Conservation (phyloP, 2,329 filamentous ascomycete species). For the Claviceps quebecensis region DNA sequence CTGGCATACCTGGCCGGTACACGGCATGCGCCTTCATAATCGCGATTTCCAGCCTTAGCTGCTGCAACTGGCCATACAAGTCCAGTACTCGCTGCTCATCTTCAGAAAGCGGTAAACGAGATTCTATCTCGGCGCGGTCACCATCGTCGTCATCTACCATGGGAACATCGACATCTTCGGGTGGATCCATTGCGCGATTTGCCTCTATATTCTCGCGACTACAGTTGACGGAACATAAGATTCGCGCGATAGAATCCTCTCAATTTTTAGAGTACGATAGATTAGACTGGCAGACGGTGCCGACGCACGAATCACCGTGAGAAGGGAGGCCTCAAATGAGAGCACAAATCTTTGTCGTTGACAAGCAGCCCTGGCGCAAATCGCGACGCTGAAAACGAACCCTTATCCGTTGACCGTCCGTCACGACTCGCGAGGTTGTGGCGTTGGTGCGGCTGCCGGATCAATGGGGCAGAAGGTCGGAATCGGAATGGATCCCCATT, state of each 20-base stretch:
- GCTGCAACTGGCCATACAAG: slow-evolving; percentile 57
- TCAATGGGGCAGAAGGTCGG: background rate
- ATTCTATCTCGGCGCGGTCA: slow-evolving; percentile 18
- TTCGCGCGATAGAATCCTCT: background rate
- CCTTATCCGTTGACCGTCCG: background rate
- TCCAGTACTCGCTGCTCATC: slow-evolving; percentile 52
- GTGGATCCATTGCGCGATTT: background rate
- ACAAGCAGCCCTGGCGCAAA: background rate
- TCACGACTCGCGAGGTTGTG: background rate
- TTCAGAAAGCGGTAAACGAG: slow-evolving; percentile 42
- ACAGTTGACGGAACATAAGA: background rate
- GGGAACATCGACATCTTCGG: slow-evolving; percentile 16
- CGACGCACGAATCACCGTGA: background rate
- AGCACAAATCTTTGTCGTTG: background rate
- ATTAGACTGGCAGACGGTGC: background rate
- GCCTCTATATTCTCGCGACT: background rate
- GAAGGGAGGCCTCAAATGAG: background rate
- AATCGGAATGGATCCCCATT: background rate
- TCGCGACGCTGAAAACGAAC: background rate
- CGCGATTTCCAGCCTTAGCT: slow-evolving; percentile 58
- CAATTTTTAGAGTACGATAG: background rate
- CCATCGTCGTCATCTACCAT: slow-evolving; percentile 11
- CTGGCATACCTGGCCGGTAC: slow-evolving; percentile 19
- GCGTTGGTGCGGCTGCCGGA: background rate
- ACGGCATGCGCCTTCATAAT: slow-evolving; percentile 41